Conservation (phyloP, 257 asterid genomes). For the Ilex aquifolium region DNA sequence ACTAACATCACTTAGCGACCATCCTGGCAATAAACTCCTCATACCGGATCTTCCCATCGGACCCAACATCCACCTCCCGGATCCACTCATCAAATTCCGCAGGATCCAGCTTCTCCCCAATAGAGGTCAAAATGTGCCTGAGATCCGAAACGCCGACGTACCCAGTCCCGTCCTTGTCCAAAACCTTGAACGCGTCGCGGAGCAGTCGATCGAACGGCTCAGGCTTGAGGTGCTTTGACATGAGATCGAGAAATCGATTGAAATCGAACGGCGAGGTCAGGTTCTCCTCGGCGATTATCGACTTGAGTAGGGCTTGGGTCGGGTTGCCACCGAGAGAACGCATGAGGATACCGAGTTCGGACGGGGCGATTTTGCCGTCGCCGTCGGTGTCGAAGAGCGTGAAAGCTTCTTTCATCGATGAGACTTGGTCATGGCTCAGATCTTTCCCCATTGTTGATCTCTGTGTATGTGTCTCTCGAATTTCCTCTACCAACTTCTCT, state of each 20-base stretch:
- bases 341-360: conserved; percentile 89
- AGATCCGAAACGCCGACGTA: conserved; percentile 82
- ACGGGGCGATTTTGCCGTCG: conserved; percentile 86
- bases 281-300: conserved; percentile 65
- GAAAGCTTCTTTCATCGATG: conserved; percentile 91
- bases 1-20: conserved; percentile 72
- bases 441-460: conserved; percentile 61
- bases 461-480: conserved; percentile 6
- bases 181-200: conserved; percentile 92
- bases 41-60: conserved; percentile 89
- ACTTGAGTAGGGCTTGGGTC: conserved; percentile 83
- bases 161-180: conserved; percentile 79
- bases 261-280: conserved; percentile 74
- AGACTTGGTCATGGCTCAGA: conserved; percentile 80
- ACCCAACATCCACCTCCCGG: conserved; percentile 96
- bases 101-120: conserved; percentile 88
- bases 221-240: conserved; percentile 89
- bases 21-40: conserved; percentile 91
- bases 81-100: conserved; percentile 97
- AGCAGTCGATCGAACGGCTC: conserved; percentile 97
- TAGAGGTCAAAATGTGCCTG: conserved; percentile 80
- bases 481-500: conserved; percentile 4
- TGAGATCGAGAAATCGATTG: conserved; percentile 63
- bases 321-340: conserved; percentile 95
- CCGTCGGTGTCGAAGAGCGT: conserved; percentile 90